These are phyloP conservation scores for Lasiosphaeris hirsuta DNA, from an alignment of 495 filamentous ascomycete species.

Conservation along the genomic window DNA sequence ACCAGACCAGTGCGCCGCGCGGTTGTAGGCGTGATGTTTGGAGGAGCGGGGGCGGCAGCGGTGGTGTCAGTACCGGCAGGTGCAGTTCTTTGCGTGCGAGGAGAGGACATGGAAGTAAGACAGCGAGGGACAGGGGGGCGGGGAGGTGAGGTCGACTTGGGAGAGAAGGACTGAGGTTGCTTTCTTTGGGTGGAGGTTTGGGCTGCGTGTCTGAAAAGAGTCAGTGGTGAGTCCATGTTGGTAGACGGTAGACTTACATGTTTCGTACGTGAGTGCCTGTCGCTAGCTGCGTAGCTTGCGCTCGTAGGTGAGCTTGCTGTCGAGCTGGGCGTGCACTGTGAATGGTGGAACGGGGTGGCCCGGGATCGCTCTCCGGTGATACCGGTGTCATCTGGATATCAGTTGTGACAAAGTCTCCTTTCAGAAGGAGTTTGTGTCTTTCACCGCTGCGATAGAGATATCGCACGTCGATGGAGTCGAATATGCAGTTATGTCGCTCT, in stretches of 20 bases:
- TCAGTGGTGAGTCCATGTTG: neutral
- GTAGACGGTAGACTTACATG: conserved; percentile 7
- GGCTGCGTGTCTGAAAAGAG: conserved; percentile 6
- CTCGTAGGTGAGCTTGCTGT: conserved; percentile 23
- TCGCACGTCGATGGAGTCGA: conserved; percentile 22
- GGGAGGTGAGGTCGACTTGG: neutral
- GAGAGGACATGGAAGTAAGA: conserved; percentile 19
- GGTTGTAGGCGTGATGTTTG: conserved; percentile 13
- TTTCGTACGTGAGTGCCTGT: conserved; percentile 21
- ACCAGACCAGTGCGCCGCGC: conserved; percentile 22
- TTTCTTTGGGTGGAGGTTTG: neutral
- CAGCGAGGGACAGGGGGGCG: neutral
- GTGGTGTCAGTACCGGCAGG: conserved; percentile 6
- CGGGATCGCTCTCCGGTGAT: neutral
- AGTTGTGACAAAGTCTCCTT: conserved; percentile 13
- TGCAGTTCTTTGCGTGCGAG: conserved; percentile 9
- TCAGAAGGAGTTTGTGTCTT: conserved; percentile 18
- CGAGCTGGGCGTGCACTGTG: conserved; percentile 20
- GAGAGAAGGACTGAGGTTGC: conserved; percentile 1
- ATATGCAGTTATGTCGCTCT: conserved; percentile 20
- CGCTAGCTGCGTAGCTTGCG: conserved; percentile 23
- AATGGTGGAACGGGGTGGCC: conserved; percentile 14
- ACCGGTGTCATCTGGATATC: conserved; percentile 18
- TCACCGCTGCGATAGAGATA: conserved; percentile 25
- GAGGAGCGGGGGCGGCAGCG: conserved; percentile 14